These are phyloP conservation scores for Elaphomyces granulatus DNA, from an alignment of 495 filamentous ascomycete genomes.

Conservation along the genomic window DNA sequence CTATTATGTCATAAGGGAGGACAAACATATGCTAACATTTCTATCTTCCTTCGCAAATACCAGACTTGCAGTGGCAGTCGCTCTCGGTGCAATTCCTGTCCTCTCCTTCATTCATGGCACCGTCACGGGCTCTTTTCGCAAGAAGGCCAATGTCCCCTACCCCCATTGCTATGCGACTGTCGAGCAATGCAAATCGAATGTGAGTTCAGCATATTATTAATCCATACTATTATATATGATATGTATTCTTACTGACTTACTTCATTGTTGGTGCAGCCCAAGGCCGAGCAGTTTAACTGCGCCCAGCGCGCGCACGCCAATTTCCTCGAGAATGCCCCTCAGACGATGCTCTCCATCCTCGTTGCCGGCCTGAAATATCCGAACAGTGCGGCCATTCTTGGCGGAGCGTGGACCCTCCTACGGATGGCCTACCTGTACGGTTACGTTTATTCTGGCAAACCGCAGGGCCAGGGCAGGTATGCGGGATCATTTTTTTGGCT, in stretches of 20 bases:
- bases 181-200: constrained; percentile 41
- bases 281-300: constrained; percentile 43
- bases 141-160: constrained; percentile 40
- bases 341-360: constrained; percentile 41
- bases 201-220: too few relatives aligned
- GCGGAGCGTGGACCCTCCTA: constrained; percentile 40
- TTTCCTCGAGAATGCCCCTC: constrained; percentile 50
- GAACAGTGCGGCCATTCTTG: constrained; percentile 33
- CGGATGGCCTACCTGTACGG: constrained; percentile 43
- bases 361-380: constrained; percentile 47
- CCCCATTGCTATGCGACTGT: constrained; percentile 50
- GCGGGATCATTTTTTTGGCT: constrained; percentile 26
- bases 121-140: constrained; percentile 34
- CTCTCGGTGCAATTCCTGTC: constrained; percentile 37
- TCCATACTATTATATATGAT: too few relatives aligned
- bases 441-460: constrained; percentile 39
- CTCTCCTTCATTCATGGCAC: constrained; percentile 44
- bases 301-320: constrained; percentile 62
- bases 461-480: constrained; percentile 33
- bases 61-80: constrained; percentile 45
- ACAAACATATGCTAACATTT: too few relatives aligned
- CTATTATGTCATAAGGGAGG: neutral
- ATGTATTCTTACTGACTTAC: too few relatives aligned
- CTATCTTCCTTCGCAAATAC: too few relatives aligned
- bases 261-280: constrained; percentile 22